Conservation (phyloP, 192 early-diverging fungal genomes). For the Podochytrium sp. region DNA sequence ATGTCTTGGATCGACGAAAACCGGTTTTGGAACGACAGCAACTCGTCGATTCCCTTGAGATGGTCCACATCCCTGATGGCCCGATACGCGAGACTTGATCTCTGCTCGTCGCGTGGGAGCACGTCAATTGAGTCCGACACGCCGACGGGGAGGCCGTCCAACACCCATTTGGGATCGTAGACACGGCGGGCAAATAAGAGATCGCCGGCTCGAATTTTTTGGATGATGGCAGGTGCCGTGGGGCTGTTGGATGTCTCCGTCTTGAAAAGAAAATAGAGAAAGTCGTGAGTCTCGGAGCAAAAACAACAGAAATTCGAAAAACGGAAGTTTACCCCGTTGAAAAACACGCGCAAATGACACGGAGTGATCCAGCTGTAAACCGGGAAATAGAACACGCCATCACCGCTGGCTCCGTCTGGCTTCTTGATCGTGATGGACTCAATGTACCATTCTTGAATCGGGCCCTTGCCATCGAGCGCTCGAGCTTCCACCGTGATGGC, state of each 20-base stretch:
- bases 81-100: not conserved
- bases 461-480: not conserved
- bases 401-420: not conserved
- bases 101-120: not conserved
- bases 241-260: not conserved
- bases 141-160: not conserved
- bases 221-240: not conserved
- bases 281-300: not conserved
- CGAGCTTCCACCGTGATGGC: not conserved
- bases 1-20: not conserved
- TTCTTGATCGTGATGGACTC: slow-evolving; percentile 4
- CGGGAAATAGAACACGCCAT: slow-evolving; percentile 9
- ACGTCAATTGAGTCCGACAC: not conserved
- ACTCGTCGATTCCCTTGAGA: not conserved
- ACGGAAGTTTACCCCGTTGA: slow-evolving; percentile 10
- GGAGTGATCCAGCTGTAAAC: slow-evolving; percentile 4
- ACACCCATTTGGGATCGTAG: not conserved
- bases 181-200: not conserved
- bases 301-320: not conserved
- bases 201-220: slow-evolving; percentile 1
- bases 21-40: not conserved
- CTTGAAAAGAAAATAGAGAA: not conserved
- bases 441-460: not conserved
- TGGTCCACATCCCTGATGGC: not conserved
- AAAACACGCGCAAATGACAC: slow-evolving; percentile 9